A percentile compares a stretch with the other conserved stretches of the same genome.
phyloP scores from a whole-genome alignment of 306 rosid genomes.

The Vigna radiata region DNA sequence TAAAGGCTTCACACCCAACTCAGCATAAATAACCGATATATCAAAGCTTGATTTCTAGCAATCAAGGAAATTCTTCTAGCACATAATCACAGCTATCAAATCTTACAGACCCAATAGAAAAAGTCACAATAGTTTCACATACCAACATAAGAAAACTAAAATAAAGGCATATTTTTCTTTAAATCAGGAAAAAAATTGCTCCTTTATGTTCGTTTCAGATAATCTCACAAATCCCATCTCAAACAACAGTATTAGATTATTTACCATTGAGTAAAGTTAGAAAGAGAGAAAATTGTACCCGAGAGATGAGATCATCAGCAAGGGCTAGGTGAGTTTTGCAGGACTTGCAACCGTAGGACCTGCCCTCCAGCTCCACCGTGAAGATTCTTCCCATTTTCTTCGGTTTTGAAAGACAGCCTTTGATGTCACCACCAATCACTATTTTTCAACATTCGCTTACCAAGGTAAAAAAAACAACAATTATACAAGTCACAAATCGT shows the following conservation, averaged over 20 bases:
- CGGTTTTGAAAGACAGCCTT: not conserved
- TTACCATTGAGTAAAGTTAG: not conserved
- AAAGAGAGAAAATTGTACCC: slow-evolving; percentile 48
- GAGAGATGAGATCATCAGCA: slow-evolving; percentile 75
- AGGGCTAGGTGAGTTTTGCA: slow-evolving; percentile 88
- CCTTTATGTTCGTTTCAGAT: not conserved
- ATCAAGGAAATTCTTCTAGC: not conserved
- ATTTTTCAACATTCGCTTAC: not conserved
- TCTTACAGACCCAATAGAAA: slow-evolving; percentile 13
- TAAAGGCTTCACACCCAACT: not conserved
- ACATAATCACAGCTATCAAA: not conserved
- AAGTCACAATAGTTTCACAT: not conserved
- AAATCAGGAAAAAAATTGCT: not conserved
- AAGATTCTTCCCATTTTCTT: slow-evolving; percentile 76
- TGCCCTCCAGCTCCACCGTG: slow-evolving; percentile 84
- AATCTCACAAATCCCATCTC: not conserved
- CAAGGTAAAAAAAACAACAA: slow-evolving; percentile 4
- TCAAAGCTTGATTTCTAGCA: slow-evolving; percentile 19
- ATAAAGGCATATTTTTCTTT: not conserved
- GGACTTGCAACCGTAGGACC: slow-evolving; percentile 88
- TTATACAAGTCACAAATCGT: not conserved
- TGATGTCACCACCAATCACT: slow-evolving; percentile 20
- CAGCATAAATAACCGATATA: not conserved
- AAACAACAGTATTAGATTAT: not conserved
- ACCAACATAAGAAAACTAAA: slow-evolving; percentile 2